A percentile compares a stretch with the other conserved stretches of the same genome.
These are phyloP conservation scores for Penicillium sp. DNA, from an alignment of 2,329 filamentous ascomycete species.

Conservation along the genomic window DNA sequence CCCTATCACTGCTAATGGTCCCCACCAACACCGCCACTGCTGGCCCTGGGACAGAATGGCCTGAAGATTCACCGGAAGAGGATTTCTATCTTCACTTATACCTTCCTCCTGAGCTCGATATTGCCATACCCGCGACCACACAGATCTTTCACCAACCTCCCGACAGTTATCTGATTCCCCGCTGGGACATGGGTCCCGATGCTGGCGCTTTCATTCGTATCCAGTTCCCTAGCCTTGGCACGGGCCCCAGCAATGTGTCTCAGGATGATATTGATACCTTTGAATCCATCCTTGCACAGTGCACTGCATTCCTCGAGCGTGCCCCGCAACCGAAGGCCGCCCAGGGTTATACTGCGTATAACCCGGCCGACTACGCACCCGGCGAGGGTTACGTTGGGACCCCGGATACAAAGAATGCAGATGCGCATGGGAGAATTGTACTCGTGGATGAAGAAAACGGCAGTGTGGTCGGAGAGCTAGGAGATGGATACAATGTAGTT, in stretches of 20 bases:
- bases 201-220: constrained; percentile 90
- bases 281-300: constrained; percentile 96
- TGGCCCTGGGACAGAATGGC: constrained; percentile 55
- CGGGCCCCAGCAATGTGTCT: constrained; percentile 61
- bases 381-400: constrained; percentile 71
- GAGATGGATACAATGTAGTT: constrained; percentile 75
- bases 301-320: constrained; percentile 89
- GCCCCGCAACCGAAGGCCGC: constrained; percentile 59
- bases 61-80: constrained; percentile 72
- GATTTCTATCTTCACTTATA: constrained; percentile 98
- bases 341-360: constrained; percentile 57
- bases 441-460: constrained; percentile 95
- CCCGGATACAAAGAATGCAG: constrained; percentile 29
- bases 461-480: constrained; percentile 88
- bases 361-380: constrained; percentile 75
- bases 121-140: constrained; percentile 89
- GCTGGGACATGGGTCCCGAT: constrained; percentile 88
- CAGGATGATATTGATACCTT: constrained; percentile 96
- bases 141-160: constrained; percentile 97
- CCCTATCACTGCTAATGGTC: constrained; percentile 91
- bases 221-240: constrained; percentile 77
- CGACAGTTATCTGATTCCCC: constrained; percentile 86
- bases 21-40: constrained; percentile 71
- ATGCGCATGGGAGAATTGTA: constrained; percentile 72
- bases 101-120: constrained; percentile 88